phyloP scores from a whole-genome alignment of 2,329 filamentous ascomycete species.

The Penicillium sp. region DNA sequence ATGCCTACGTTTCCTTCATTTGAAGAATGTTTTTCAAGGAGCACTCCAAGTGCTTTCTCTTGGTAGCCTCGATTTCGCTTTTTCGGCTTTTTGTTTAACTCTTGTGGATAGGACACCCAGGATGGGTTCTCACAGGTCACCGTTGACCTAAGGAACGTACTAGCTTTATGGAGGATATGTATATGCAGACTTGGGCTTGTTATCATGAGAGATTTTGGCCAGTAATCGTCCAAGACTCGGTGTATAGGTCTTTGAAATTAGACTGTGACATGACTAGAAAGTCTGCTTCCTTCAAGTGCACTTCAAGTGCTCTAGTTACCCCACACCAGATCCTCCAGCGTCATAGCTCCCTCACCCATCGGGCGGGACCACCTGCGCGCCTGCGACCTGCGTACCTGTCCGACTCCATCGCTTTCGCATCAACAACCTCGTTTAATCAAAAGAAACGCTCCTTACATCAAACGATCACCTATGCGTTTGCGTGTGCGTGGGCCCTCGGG shows the following conservation, averaged over 20 bases:
- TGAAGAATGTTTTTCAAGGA: not conserved
- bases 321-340: constrained; percentile 5
- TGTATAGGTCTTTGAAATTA: not conserved
- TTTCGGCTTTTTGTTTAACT: not conserved
- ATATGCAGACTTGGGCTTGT: not conserved
- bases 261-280: not conserved
- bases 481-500: constrained; percentile 76
- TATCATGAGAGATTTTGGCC: not conserved
- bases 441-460: not conserved
- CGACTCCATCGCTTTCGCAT: not conserved
- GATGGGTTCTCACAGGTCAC: not conserved
- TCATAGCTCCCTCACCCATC: constrained; percentile 13
- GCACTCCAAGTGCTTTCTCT: not conserved
- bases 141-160: not conserved
- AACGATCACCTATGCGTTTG: constrained; percentile 63
- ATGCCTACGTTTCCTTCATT: not conserved
- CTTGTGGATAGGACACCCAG: not conserved
- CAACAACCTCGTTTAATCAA: not conserved
- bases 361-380: constrained; percentile 8
- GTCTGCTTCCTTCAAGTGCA: not conserved
- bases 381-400: not conserved
- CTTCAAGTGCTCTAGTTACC: not conserved
- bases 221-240: too few species aligned
- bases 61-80: not conserved
- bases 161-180: not conserved